Conservation (phyloP, 139 green algal species). For the Closterium sp. region DNA sequence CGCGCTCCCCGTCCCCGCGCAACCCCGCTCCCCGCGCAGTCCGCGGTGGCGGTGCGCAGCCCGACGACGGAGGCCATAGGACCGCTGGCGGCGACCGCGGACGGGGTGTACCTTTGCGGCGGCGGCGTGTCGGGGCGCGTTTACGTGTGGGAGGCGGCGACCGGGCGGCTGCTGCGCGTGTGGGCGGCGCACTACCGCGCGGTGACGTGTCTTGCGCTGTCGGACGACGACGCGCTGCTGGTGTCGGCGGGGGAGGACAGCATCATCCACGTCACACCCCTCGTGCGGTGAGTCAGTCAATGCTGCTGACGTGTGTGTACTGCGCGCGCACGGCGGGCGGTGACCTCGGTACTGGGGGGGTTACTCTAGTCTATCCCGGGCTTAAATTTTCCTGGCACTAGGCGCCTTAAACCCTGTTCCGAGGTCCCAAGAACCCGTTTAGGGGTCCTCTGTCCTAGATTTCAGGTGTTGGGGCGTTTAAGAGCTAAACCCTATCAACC, state of each 20-base stretch:
- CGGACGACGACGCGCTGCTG: constrained; percentile 65
- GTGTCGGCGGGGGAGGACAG: constrained; percentile 80
- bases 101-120: constrained; percentile 23
- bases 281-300: constrained; percentile 63
- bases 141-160: constrained; percentile 46
- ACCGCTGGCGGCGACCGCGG: constrained; percentile 12
- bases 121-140: constrained; percentile 30
- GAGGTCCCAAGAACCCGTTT: too few species aligned
- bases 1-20: background rate
- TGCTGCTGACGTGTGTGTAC: background rate
- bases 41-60: constrained; percentile 21
- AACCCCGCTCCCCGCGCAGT: background rate
- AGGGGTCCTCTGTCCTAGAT: too few species aligned
- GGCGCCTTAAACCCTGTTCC: too few species aligned
- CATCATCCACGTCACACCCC: constrained; percentile 72
- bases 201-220: constrained; percentile 71
- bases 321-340: background rate
- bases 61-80: constrained; percentile 16
- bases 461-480: too few species aligned
- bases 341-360: too few species aligned
- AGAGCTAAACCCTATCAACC: too few species aligned
- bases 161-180: constrained; percentile 70
- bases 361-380: background rate
- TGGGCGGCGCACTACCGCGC: constrained; percentile 90
- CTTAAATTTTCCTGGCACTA: background rate